A percentile compares a stretch with the other conserved stretches of the same genome.
These are phyloP conservation scores for Candida caryicola DNA, from an alignment of 805 yeast species.

Conservation along the genomic window DNA sequence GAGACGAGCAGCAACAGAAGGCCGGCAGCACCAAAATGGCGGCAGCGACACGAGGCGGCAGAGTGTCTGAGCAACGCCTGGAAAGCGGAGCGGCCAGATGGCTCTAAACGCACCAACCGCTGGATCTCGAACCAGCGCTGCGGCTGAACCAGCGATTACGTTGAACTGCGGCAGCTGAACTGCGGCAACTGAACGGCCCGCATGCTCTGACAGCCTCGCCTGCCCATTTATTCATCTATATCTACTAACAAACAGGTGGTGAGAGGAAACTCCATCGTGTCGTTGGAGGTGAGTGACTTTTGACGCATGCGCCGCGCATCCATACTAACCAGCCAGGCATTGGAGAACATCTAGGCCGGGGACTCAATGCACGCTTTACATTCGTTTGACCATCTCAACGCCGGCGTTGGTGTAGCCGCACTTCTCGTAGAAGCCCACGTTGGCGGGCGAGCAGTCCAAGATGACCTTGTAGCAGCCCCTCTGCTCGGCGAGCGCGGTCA, in stretches of 20 bases:
- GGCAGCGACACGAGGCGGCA: no score
- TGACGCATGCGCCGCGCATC: background rate
- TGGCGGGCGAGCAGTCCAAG: slow-evolving; percentile 81
- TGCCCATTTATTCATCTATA: no score
- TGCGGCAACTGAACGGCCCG: no score
- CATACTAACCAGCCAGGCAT: slow-evolving; percentile 32
- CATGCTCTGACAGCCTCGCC: no score
- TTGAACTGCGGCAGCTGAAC: no score
- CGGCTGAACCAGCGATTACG: no score
- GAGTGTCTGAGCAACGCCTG: no score
- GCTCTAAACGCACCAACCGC: no score
- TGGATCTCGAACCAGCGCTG: no score
- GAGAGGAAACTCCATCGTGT: slow-evolving; percentile 75
- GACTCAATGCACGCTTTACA: slow-evolving; percentile 16
- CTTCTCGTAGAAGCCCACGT: slow-evolving; percentile 82
- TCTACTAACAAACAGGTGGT: slow-evolving; percentile 42
- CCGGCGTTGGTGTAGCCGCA: slow-evolving; percentile 75
- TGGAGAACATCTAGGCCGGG: slow-evolving; percentile 27
- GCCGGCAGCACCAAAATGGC: no score
- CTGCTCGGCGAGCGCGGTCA: slow-evolving; percentile 56
- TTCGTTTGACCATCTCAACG: slow-evolving; percentile 62
- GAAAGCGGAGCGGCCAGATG: no score
- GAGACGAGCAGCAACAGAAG: no score
- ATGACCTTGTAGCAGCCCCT: slow-evolving; percentile 84
- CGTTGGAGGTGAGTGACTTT: slow-evolving; percentile 52